Base-by-base conservation (phyloP, 176 grass and related monocot genomes). In the Aegilops umbellulata region DNA sequence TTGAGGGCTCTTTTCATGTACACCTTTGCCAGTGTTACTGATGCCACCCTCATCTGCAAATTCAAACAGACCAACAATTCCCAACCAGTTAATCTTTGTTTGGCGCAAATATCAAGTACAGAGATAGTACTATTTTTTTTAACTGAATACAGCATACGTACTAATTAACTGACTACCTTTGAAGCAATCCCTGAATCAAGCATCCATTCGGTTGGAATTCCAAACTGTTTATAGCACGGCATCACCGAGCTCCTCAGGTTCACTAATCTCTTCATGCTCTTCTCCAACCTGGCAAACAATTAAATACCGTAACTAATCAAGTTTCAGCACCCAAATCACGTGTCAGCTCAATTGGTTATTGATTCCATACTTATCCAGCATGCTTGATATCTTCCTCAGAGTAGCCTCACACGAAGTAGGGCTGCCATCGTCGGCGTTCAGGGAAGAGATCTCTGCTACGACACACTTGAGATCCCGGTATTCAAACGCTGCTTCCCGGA, bases 181-280 rank as follows among this genome's bases (percentile, higher is more conserved):
- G 86, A 88, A 51, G 86, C 82, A 42, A 98, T 89, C 74, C 93
- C 96, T 49, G 93, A 92, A 71, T 98, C 96, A 22, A 92, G 93
- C 93, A 98, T 94, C 96, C 96, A 98, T 76, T 98, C 90, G 0
- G 91, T 92, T 10, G 96, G 96, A 55, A 98, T 94, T 20, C 86
- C 92, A 76, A 94, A 89, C 82, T 98, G 93, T 16, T 69, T 92
- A 90, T 94, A 98, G 23, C 90, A 80, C 5, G 91, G 58, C 57
- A 92, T 84, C 53, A 23, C 86, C 0, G 78, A 77, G 85, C 62
- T 91, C 78, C 96, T 94, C 83, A 98, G 79, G 31, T 91, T 92
- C 34, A 94, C 73, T 86, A 98, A 39, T 76, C 90, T 88, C 27
- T 32, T 65, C 86, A 91, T 87, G 84, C 87, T 87, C 91, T 92